A percentile compares a stretch with the other conserved stretches of the same genome.
Conservation (phyloP, 805 yeast species). For the Metschnikowia koreensis region DNA sequence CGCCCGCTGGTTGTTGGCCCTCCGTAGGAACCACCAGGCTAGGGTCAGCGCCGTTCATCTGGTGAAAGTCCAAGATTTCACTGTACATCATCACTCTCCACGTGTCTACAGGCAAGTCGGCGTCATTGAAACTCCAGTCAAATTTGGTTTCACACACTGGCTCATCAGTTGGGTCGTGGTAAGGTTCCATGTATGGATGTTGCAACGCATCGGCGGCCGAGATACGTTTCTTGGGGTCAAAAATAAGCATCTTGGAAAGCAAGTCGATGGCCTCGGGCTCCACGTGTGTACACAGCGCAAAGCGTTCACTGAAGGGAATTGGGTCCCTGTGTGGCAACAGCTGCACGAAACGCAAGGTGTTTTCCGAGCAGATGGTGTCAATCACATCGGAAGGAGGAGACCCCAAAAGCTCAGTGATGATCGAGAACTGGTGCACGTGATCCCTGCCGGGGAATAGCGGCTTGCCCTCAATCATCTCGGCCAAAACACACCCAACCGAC, state of each 20-base stretch:
- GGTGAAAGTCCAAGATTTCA: slow-evolving; percentile 94
- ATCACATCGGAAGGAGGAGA: slow-evolving; percentile 96
- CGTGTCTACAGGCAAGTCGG: slow-evolving; percentile 94
- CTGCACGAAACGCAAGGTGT: slow-evolving; percentile 89
- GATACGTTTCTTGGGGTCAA: slow-evolving; percentile 92
- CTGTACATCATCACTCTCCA: slow-evolving; percentile 99
- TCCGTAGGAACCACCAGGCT: slow-evolving; percentile 9
- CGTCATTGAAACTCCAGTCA: slow-evolving; percentile 98
- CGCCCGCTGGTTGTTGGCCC: slow-evolving; percentile 3
- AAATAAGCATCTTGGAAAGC: slow-evolving; percentile 84
- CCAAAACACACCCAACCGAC: slow-evolving; percentile 96
- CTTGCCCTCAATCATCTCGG: slow-evolving; percentile 96
- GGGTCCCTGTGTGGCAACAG: slow-evolving; percentile 92
- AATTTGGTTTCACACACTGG: slow-evolving; percentile 90
- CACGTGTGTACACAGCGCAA: slow-evolving; percentile 54
- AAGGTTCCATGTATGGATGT: slow-evolving; percentile 90
- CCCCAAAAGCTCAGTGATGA: slow-evolving; percentile 93
- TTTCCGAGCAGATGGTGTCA: slow-evolving; percentile 93
- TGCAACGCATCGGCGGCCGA: slow-evolving; percentile 87
- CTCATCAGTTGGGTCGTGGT: slow-evolving; percentile 97
- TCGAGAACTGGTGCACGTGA: slow-evolving; percentile 96
- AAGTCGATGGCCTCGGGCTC: slow-evolving; percentile 68
- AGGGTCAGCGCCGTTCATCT: slow-evolving; percentile 57
- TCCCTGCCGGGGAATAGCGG: slow-evolving; percentile 98
- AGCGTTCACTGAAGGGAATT: slow-evolving; percentile 80